phyloP scores from a whole-genome alignment of 2,329 filamentous ascomycete genomes.

The Ceratocystis smalleyi region DNA sequence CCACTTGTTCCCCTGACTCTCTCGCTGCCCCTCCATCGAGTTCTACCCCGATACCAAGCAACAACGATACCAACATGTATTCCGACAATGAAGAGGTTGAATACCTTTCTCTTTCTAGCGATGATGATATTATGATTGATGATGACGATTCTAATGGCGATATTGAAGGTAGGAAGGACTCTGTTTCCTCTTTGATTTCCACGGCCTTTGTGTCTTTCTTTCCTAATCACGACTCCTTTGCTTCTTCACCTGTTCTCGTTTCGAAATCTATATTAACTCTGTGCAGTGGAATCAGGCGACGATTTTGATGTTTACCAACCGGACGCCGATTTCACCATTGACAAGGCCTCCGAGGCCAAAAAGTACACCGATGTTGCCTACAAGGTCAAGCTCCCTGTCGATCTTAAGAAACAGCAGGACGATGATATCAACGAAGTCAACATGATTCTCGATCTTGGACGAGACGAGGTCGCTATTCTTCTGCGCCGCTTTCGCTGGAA shows the following conservation, averaged over 20 bases:
- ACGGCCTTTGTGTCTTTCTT: no score
- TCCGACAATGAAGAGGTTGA: slow-evolving; percentile 70
- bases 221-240: neutral
- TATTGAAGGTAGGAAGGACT: slow-evolving; percentile 4
- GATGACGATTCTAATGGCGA: slow-evolving; percentile 12
- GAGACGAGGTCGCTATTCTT: slow-evolving; percentile 81
- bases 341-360: slow-evolving; percentile 43
- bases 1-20: slow-evolving; percentile 31
- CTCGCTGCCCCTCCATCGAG: slow-evolving; percentile 31
- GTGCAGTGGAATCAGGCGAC: slow-evolving; percentile 13
- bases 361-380: slow-evolving; percentile 66
- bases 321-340: slow-evolving; percentile 20
- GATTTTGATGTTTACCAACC: slow-evolving; percentile 14
- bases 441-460: slow-evolving; percentile 73
- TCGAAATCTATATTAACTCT: neutral
- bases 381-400: slow-evolving; percentile 61
- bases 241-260: neutral
- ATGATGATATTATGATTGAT: slow-evolving; percentile 57
- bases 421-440: slow-evolving; percentile 80
- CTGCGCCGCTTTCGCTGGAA: slow-evolving; percentile 88
- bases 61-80: slow-evolving; percentile 54
- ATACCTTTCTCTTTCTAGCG: slow-evolving; percentile 60
- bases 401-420: slow-evolving; percentile 76
- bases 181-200: neutral
- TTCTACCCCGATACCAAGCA: slow-evolving; percentile 18